Evolutionary conservation across 768 basidiomycete genomes (phyloP), one percentile per base, ranked within the genome.

Genomic region (Russula lepida): DNA sequence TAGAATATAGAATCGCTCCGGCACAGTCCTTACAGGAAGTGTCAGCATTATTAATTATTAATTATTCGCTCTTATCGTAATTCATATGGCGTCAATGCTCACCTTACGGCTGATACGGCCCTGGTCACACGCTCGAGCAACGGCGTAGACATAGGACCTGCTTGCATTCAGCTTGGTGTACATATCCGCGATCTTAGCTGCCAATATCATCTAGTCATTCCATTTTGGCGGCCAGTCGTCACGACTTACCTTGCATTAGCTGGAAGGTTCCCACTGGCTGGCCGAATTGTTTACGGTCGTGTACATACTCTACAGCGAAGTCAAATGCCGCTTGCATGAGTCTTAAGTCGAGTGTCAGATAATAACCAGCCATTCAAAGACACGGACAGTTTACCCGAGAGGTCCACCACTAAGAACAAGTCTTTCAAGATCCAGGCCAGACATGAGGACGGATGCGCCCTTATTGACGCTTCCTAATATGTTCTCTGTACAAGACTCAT

Each of bases 241-340:
- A 68, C 70, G 4, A 37, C 35, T 37, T 12, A 84, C 93, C 94
- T 82, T 97, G 95, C 90, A 98, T 97, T 59, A 97, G 71, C 72
- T 97, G 94, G 79, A 97, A 95, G 35, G 88, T 88, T 23, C 89
- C 95, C 46, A 98, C 80, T 11, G 87, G 84, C 68, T 83, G 83
- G 39, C 87, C 91, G 67, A 98, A 98, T 70, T 98, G 95, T 72
- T 92, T 84, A 64, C 95, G 81, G 58, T 94, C 86, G 69, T 98
- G 95, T n/a, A 93, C 81, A 70, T 97, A 97, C 68, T 88, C 86
- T 8, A 92, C 78, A 11, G 89, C 86, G 64, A 86, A 78, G 71
- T 97, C 93, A 68, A 95, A 93, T 5, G 95, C 92, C 8, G 91
- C 86, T 72, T 95, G 93, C 91, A 93, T 93, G 59, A 95, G 79